Evolutionary conservation across 202 grass and related monocot species (phyloP), one percentile per base, ranked within the genome.

Genomic region (Setaria viridis): DNA sequence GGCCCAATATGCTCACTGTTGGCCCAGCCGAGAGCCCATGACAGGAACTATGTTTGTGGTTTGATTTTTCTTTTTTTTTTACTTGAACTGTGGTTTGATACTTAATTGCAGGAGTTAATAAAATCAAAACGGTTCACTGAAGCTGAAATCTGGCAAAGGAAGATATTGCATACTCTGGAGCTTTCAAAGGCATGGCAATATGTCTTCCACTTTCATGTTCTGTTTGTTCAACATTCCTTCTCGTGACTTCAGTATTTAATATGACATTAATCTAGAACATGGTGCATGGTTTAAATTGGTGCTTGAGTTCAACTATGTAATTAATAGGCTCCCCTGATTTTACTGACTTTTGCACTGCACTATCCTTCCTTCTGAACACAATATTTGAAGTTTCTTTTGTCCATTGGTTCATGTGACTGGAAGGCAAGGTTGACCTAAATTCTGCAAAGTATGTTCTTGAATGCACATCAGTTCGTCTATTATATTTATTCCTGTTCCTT

Each of bases 91-190:
- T 70, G 37, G 33, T 41, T 46, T 79, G 71, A 45, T 86, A 51
- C 75, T 92, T 67, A 80, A 57, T 80, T 90, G 41, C 70, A 98
- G 93, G 89, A 92, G 82, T 89, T 95, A 82, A 20, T 89, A 34
- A 94, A 80, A 75, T 95, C 84, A 63, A 88, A 89, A 72, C 88
- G 62, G 71, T 51, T 91, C 10, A 74, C 46, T 89, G 93, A 98
- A 86, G 93, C 93, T 83, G 95, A 95, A 95, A 95, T 70, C 80
- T 77, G 86, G 81, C 91, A 95, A 83, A 95, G 95, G 85, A 98
- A 95, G 89, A 92, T 98, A 80, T 91, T 95, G 72, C 93, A 95
- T 82, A 74, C 77, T 59, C 64, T 95, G 62, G 93, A 98, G 85
- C 86, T 98, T 88, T 94, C 84, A 59, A 92, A 92, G 93, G 95